A percentile compares a stretch with the other conserved stretches of the same genome.
Conservation (phyloP, 1,139 yeast species). For the Eremothecium sinecaudum region DNA sequence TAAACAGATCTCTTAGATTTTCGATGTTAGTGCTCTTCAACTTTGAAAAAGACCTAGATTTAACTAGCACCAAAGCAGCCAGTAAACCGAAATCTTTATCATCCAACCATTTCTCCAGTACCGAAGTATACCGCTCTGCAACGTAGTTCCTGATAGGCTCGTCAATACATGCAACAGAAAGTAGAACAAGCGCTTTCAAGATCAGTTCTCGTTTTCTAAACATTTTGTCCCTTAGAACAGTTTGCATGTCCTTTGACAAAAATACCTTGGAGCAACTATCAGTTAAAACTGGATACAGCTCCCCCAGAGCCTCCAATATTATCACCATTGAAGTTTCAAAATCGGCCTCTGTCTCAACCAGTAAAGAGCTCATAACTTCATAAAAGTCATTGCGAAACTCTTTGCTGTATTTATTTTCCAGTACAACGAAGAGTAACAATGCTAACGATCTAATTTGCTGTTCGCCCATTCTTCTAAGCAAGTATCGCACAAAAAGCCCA, state of each 20-base stretch:
- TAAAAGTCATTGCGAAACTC: constrained; percentile 16
- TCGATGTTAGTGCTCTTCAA: constrained; percentile 18
- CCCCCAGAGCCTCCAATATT: constrained; percentile 19
- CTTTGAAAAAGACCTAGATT: constrained; percentile 29
- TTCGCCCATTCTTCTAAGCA: constrained; percentile 18
- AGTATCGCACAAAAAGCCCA: constrained; percentile 18
- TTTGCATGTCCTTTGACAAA: constrained; percentile 20
- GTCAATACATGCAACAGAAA: constrained; percentile 28
- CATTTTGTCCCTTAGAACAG: constrained; percentile 14
- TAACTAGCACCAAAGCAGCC: constrained; percentile 25
- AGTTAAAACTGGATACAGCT: constrained; percentile 25
- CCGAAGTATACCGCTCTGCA: constrained; percentile 21
- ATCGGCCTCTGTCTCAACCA: constrained; percentile 24
- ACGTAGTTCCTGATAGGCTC: constrained; percentile 25
- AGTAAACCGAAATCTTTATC: constrained; percentile 15
- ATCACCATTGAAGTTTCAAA: constrained; percentile 17
- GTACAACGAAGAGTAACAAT: constrained; percentile 17
- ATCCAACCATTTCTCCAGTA: constrained; percentile 16
- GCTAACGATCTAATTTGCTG: constrained; percentile 18
- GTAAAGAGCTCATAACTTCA: constrained; percentile 17
- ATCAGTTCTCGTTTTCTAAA: constrained; percentile 11
- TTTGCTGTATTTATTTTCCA: constrained; percentile 14
- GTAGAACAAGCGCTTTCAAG: constrained; percentile 14
- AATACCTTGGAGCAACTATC: constrained; percentile 23
- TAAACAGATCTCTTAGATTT: constrained; percentile 17